These are phyloP conservation scores for Saccharomyces hybrid DNA, from an alignment of 1,139 yeast genomes.

Conservation along the genomic window DNA sequence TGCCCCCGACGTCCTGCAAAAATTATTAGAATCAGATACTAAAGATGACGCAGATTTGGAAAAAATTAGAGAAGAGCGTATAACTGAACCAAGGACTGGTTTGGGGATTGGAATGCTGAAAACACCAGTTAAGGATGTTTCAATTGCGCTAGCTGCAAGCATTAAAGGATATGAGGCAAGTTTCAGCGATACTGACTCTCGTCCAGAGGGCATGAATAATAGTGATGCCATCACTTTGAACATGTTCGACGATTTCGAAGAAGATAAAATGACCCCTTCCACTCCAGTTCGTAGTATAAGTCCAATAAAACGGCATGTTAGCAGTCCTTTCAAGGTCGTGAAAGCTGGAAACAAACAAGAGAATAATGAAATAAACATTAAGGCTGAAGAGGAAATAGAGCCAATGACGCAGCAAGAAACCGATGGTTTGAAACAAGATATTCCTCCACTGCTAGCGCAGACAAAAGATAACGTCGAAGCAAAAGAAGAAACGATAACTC, in stretches of 20 bases:
- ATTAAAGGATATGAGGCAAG: conserved; percentile 8
- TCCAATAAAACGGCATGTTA: conserved; percentile 13
- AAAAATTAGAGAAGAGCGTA: conserved; percentile 1
- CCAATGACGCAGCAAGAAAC: neutral
- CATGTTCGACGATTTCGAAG: neutral
- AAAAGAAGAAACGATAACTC: neutral
- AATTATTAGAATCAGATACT: neutral
- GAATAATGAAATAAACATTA: neutral
- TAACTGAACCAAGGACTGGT: conserved; percentile 4
- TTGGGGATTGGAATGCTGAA: conserved; percentile 6
- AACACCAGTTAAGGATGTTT: conserved; percentile 10
- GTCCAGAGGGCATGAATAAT: neutral
- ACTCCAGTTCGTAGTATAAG: conserved; percentile 2
- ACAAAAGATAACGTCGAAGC: neutral
- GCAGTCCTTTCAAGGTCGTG: conserved; percentile 22
- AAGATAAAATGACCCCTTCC: neutral
- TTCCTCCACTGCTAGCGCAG: neutral
- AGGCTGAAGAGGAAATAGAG: neutral
- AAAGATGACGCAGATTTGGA: neutral
- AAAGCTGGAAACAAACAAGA: conserved; percentile 5
- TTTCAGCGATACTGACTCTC: neutral
- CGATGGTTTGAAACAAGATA: neutral
- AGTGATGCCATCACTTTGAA: neutral
- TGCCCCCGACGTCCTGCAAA: neutral
- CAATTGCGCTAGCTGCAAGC: conserved; percentile 9